Conservation (phyloP, 768 basidiomycete genomes). For the Lactifluus volemus region DNA sequence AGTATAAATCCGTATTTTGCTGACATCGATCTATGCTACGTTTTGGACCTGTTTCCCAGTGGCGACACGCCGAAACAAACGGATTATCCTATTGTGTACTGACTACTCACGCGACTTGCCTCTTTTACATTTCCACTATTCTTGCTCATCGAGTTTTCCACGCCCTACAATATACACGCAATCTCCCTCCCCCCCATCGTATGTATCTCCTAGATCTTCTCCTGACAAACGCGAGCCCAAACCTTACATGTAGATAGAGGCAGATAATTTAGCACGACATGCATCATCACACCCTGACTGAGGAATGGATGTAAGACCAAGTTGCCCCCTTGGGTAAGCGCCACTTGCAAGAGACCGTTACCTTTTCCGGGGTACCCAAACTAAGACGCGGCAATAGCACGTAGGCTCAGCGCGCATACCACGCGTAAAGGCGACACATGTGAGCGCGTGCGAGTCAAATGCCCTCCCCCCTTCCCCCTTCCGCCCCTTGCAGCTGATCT, state of each 20-base stretch:
- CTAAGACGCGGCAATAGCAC: constrained; percentile 8
- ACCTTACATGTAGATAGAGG: constrained; percentile 14
- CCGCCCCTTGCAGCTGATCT: not conserved
- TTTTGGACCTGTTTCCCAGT: not conserved
- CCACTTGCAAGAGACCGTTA: constrained; percentile 13
- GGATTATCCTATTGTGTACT: constrained; percentile 8
- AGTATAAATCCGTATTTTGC: constrained; percentile 6
- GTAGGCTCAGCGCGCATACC: constrained; percentile 12
- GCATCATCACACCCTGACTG: not conserved
- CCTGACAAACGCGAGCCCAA: constrained; percentile 1
- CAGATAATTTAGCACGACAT: constrained; percentile 8
- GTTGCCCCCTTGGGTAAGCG: not conserved
- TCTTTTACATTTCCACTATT: constrained; percentile 5
- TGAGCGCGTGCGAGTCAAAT: not conserved
- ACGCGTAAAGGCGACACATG: not conserved
- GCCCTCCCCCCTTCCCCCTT: not conserved
- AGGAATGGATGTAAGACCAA: not conserved
- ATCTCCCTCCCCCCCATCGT: not conserved
- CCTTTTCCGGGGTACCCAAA: constrained; percentile 5
- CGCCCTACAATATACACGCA: constrained; percentile 6
- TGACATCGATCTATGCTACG: constrained; percentile 1
- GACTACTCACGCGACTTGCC: not conserved
- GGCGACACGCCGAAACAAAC: not conserved
- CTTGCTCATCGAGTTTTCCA: constrained; percentile 2
- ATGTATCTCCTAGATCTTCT: constrained; percentile 15